Evolutionary conservation across 441 rosid species (phyloP).

Genomic region (Capsella rubella): DNA sequence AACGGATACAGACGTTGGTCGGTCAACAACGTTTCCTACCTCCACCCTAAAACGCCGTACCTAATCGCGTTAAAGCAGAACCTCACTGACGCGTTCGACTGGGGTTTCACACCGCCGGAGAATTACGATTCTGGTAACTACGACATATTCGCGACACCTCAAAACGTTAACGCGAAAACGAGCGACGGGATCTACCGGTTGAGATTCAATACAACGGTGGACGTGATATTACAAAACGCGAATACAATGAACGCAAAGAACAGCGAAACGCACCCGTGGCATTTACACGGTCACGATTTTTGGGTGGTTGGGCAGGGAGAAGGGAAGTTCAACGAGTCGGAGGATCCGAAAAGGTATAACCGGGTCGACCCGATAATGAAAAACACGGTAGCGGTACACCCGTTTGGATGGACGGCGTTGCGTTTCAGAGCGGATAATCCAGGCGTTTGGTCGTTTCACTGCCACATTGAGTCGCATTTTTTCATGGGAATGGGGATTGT

Average conservation of each 20-base stretch:
- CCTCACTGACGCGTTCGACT: slow-evolving; percentile 48
- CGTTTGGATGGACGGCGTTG: slow-evolving; percentile 76
- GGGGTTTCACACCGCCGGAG: slow-evolving; percentile 54
- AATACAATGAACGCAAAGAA: slow-evolving; percentile 43
- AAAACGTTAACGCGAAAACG: slow-evolving; percentile 50
- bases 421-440: slow-evolving; percentile 74
- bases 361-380: slow-evolving; percentile 72
- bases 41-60: slow-evolving; percentile 65
- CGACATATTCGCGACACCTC: slow-evolving; percentile 30
- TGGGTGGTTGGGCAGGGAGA: slow-evolving; percentile 77
- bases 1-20: slow-evolving; percentile 60
- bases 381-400: slow-evolving; percentile 76
- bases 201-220: slow-evolving; percentile 60
- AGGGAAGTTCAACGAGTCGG: slow-evolving; percentile 57
- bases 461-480: slow-evolving; percentile 81
- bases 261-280: slow-evolving; percentile 94
- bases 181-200: slow-evolving; percentile 57
- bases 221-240: slow-evolving; percentile 73
- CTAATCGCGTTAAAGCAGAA: slow-evolving; percentile 62
- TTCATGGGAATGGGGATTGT: slow-evolving; percentile 79
- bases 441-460: slow-evolving; percentile 76
- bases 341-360: slow-evolving; percentile 53
- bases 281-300: slow-evolving; percentile 86
- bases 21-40: slow-evolving; percentile 68
- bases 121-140: slow-evolving; percentile 47